Evolutionary conservation across 768 basidiomycete genomes (phyloP), one percentile per base, ranked within the genome.

Genomic region (Termitomyces sp.): DNA sequence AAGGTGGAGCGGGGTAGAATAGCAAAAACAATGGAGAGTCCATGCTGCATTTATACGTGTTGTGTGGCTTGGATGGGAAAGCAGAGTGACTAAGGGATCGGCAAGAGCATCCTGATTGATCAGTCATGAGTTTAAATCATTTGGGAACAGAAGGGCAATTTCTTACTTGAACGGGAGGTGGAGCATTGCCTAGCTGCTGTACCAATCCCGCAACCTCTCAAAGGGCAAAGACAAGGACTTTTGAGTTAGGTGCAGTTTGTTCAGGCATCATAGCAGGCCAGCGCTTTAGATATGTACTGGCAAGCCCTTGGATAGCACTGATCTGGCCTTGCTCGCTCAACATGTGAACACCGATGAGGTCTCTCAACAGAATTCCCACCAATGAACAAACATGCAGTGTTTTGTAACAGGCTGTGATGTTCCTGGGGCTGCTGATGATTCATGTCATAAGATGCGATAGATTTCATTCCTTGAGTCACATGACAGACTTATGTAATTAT

Each of bases 251-350:
- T 0, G 87, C 81, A 20, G 75, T 74, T 61, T 92, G 87, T 7
- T 92, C 92, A 10, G 93, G 93, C 81, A 98, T 86, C 72, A 96
- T 82, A 0, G 92, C 88, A 1, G 94, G 94, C 93, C 94, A 98
- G 53, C 92, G 82, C 70, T 90, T 93, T 58, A 97, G 75, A 68
- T 93, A 97, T 4, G 81, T 77, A 36, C 78, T 86, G 0, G 91
- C 86, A 43, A 97, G 75, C 63, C 96, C 95, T 64, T 90, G 86
- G 35, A 97, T 90, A 2, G 95, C 95, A 28, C 78, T 76, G 47
- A 98, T 95, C 71, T 98, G 96, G 0, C 90, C 95, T 67, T 94
- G 92, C 66, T 99, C 96, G 59, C 90, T 90, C 61, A 98, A 73
- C 80, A 97, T 87, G 59, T 94, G 76, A 2, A 90, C 85, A 2